Conservation (phyloP, 169 alveolate species). For the Eimeria praecox region DNA sequence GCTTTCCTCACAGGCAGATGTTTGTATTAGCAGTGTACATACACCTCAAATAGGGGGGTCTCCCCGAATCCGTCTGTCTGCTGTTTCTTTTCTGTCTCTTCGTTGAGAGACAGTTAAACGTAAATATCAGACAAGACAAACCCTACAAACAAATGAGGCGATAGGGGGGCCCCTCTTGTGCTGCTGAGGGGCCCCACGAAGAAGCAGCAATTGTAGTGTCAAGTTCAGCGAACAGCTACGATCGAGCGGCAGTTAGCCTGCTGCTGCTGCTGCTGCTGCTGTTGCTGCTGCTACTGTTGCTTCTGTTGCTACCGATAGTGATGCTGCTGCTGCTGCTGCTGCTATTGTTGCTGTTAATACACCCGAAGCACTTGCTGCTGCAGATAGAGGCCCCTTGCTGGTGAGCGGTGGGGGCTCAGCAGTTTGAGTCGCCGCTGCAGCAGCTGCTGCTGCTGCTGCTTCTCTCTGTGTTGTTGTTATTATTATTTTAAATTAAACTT, state of each 20-base stretch:
- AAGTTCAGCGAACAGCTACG: not conserved
- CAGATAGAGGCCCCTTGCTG: not conserved
- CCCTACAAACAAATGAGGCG: not conserved
- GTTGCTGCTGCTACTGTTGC: not conserved
- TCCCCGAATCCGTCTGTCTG: too few relatives aligned
- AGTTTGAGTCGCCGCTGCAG: not conserved
- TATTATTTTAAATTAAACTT: not conserved
- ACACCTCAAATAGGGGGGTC: not conserved
- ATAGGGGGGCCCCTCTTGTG: not conserved
- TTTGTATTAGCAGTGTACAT: not conserved
- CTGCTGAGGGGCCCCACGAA: constrained; percentile 23
- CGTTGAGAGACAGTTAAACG: not conserved
- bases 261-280: not conserved
- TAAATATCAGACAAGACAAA: not conserved
- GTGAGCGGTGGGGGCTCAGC: constrained; percentile 15
- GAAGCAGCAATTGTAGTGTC: constrained; percentile 2
- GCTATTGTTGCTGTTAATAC: not conserved
- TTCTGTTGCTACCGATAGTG: not conserved
- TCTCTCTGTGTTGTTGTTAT: not conserved
- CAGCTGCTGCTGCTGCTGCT: not conserved
- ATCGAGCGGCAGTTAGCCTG: not conserved
- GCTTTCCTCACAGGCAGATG: not conserved
- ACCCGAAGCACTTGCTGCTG: not conserved
- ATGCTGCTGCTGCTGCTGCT: not conserved
- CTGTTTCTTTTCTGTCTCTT: not conserved